phyloP scores from a whole-genome alignment of 2,329 filamentous ascomycete species.

The Penicillium sp. region DNA sequence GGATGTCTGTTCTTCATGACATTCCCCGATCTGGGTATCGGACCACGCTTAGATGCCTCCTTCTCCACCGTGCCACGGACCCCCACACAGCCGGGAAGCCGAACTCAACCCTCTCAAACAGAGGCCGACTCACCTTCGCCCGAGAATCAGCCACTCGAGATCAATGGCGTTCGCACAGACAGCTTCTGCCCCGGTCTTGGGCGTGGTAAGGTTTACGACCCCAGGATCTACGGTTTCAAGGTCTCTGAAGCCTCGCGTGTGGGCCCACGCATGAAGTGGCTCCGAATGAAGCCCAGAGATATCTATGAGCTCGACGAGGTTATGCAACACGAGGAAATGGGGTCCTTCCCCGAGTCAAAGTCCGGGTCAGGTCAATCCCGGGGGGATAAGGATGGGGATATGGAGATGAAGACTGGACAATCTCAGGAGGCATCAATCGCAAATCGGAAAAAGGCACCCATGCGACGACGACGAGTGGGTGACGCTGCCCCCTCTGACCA shows the following conservation, averaged over 20 bases:
- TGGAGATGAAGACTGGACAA: conserved; percentile 35
- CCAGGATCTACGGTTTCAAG: conserved; percentile 93
- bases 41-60: conserved; percentile 61
- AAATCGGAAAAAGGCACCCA: conserved; percentile 45
- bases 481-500: conserved; percentile 26
- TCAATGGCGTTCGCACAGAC: conserved; percentile 83
- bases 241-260: conserved; percentile 87
- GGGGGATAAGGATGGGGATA: conserved; percentile 39
- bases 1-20: conserved; percentile 97
- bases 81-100: conserved; percentile 22
- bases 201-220: conserved; percentile 80
- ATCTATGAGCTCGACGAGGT: conserved; percentile 80
- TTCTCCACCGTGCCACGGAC: conserved; percentile 29
- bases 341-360: conserved; percentile 26
- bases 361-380: conserved; percentile 10
- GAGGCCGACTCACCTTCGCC: conserved; percentile 37
- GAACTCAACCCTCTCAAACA: conserved; percentile 25
- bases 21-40: conserved; percentile 90
- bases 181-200: conserved; percentile 91
- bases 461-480: conserved; percentile 38
- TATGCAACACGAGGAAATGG: conserved; percentile 36
- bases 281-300: conserved; percentile 78
- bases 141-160: conserved; percentile 50
- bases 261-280: conserved; percentile 95
- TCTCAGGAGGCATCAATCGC: conserved; percentile 41